Evolutionary conservation across 2,329 filamentous ascomycete species (phyloP).

Genomic region (Rhexocercosporidium sp.): DNA sequence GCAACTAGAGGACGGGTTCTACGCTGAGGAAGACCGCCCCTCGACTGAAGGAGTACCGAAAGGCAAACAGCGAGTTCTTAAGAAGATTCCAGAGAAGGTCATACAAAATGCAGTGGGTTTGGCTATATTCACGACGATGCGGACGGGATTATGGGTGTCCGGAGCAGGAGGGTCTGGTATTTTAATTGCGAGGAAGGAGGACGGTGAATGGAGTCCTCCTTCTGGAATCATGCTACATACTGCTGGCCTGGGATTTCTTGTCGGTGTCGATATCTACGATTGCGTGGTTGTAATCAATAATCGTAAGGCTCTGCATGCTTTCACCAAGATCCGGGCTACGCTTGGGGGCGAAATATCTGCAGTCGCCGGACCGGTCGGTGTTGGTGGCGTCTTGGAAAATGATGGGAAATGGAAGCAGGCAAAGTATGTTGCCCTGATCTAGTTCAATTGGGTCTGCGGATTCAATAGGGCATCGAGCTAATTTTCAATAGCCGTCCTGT

Average conservation of each 20-base stretch:
- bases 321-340: slow-evolving; percentile 78
- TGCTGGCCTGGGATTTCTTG: slow-evolving; percentile 83
- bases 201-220: slow-evolving; percentile 89
- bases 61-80: slow-evolving; percentile 63
- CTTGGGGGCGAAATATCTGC: slow-evolving; percentile 82
- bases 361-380: slow-evolving; percentile 76
- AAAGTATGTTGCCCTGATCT: slow-evolving; percentile 49
- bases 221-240: slow-evolving; percentile 92
- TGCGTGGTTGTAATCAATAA: slow-evolving; percentile 94
- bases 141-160: slow-evolving; percentile 88
- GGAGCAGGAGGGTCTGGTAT: slow-evolving; percentile 91
- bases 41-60: slow-evolving; percentile 45
- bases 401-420: slow-evolving; percentile 56
- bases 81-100: slow-evolving; percentile 86
- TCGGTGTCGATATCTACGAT: slow-evolving; percentile 94
- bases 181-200: slow-evolving; percentile 80
- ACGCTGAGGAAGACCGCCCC: slow-evolving; percentile 55
- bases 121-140: slow-evolving; percentile 95
- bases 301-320: slow-evolving; percentile 80
- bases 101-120: slow-evolving; percentile 89
- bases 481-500: slow-evolving; percentile 54
- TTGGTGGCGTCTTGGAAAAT: slow-evolving; percentile 43
- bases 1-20: slow-evolving; percentile 67
- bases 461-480: background rate
- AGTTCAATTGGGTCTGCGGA: background rate